Evolutionary conservation across 257 asterid genomes (phyloP).

Genomic region (Salvia miltiorrhiza): DNA sequence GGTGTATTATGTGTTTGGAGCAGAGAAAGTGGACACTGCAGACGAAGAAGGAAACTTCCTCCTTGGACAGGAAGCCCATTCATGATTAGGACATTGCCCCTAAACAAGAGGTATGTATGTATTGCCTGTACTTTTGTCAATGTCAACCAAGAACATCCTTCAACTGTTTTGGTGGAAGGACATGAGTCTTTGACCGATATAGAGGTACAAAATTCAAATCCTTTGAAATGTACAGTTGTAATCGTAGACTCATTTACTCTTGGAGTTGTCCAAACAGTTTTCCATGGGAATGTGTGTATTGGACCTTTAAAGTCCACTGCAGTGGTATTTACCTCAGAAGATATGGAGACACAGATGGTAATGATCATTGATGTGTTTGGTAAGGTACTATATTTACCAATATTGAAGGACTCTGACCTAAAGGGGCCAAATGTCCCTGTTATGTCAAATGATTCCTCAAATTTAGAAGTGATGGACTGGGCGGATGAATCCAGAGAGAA

Average conservation of each 20-base stretch:
- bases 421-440: slow-evolving; percentile 37
- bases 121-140: slow-evolving; percentile 54
- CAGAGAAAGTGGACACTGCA: slow-evolving; percentile 85
- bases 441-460: slow-evolving; percentile 33
- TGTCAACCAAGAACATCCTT: slow-evolving; percentile 39
- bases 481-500: slow-evolving; percentile 42
- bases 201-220: slow-evolving; percentile 37
- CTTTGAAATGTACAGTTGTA: slow-evolving; percentile 57
- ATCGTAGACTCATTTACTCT: slow-evolving; percentile 76
- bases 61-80: slow-evolving; percentile 93
- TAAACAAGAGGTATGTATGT: slow-evolving; percentile 76
- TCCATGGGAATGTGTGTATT: slow-evolving; percentile 67
- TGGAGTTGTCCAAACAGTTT: slow-evolving; percentile 73
- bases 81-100: slow-evolving; percentile 57
- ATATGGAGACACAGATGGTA: slow-evolving; percentile 59
- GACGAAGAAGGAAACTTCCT: slow-evolving; percentile 88
- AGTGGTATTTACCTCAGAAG: slow-evolving; percentile 43
- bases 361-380: slow-evolving; percentile 76
- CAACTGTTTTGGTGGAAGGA: slow-evolving; percentile 28
- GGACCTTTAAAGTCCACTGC: slow-evolving; percentile 80
- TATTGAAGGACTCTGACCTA: slow-evolving; percentile 47
- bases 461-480: slow-evolving; percentile 48
- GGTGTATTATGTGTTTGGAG: slow-evolving; percentile 94
- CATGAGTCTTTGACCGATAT: slow-evolving; percentile 33
- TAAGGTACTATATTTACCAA: slow-evolving; percentile 59